phyloP scores from a whole-genome alignment of 495 filamentous ascomycete species.

The Cercophora newfieldiana region DNA sequence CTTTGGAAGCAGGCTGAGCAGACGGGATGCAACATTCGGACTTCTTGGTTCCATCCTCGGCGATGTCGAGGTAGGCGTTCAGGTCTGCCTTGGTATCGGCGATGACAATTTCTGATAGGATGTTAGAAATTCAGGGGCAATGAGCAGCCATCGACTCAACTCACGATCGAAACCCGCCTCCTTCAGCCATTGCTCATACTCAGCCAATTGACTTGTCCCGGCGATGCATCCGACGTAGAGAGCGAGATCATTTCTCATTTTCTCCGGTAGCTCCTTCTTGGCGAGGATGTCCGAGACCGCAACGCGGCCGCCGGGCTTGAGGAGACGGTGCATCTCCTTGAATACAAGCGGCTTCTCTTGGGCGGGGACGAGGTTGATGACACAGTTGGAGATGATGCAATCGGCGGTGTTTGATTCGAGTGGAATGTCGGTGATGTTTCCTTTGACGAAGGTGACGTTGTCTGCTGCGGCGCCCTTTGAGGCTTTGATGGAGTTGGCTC shows the following conservation, averaged over 20 bases:
- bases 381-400: constrained; percentile 60
- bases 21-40: constrained; percentile 14
- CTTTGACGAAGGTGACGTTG: constrained; percentile 56
- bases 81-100: constrained; percentile 55
- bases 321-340: constrained; percentile 60
- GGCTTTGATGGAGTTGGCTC: constrained; percentile 49
- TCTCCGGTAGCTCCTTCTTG: constrained; percentile 51
- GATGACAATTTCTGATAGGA: constrained; percentile 49
- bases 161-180: constrained; percentile 58
- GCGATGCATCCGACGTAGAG: constrained; percentile 63
- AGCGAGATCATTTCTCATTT: constrained; percentile 48
- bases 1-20: neutral
- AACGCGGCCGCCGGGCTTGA: constrained; percentile 61
- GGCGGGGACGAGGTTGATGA: constrained; percentile 64
- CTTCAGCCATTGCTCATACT: constrained; percentile 58
- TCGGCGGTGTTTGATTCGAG: constrained; percentile 48
- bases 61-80: constrained; percentile 55
- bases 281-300: constrained; percentile 67
- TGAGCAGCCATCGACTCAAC: neutral
- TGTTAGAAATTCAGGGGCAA: constrained; percentile 8
- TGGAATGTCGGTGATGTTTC: constrained; percentile 54
- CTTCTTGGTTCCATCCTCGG: constrained; percentile 25
- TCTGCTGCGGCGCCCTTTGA: constrained; percentile 21
- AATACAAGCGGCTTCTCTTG: constrained; percentile 59
- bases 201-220: constrained; percentile 54